phyloP scores from a whole-genome alignment of 805 yeast genomes.

The Kodamaea kaohsiungensis region DNA sequence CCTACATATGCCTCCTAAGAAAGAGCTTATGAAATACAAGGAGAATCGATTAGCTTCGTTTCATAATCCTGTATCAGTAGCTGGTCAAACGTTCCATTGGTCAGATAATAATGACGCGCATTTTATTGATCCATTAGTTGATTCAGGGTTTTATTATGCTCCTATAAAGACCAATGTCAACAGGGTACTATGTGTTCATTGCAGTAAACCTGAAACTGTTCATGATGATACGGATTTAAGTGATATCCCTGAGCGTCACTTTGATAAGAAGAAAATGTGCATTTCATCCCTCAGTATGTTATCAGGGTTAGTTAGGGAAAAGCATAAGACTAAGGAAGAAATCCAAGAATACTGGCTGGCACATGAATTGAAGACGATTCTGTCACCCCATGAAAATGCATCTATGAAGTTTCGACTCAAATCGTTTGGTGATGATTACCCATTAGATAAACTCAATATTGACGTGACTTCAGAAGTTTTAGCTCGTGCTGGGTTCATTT shows the following conservation, averaged over 20 bases:
- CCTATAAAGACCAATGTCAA: constrained; percentile 50
- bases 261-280: constrained; percentile 10
- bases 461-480: constrained; percentile 14
- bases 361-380: constrained; percentile 7
- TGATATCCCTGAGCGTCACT: constrained; percentile 10
- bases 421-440: constrained; percentile 11
- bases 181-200: constrained; percentile 58
- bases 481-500: constrained; percentile 50
- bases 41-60: constrained; percentile 21
- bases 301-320: constrained; percentile 11
- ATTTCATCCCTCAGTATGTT: constrained; percentile 11
- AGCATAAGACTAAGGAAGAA: constrained; percentile 7
- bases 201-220: constrained; percentile 27
- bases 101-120: constrained; percentile 15
- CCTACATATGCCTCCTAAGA: constrained; percentile 12
- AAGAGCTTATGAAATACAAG: constrained; percentile 15
- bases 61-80: constrained; percentile 19
- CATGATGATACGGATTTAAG: constrained; percentile 1
- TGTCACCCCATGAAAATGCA: constrained; percentile 8
- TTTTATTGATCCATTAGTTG: constrained; percentile 43
- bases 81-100: constrained; percentile 28
- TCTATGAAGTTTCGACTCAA: constrained; percentile 7
- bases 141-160: constrained; percentile 61
- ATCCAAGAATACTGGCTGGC: constrained; percentile 10
- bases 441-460: constrained; percentile 1